Evolutionary conservation across 495 filamentous ascomycete genomes (phyloP).

Genomic region (Hypomontagnella submonticulosa): DNA sequence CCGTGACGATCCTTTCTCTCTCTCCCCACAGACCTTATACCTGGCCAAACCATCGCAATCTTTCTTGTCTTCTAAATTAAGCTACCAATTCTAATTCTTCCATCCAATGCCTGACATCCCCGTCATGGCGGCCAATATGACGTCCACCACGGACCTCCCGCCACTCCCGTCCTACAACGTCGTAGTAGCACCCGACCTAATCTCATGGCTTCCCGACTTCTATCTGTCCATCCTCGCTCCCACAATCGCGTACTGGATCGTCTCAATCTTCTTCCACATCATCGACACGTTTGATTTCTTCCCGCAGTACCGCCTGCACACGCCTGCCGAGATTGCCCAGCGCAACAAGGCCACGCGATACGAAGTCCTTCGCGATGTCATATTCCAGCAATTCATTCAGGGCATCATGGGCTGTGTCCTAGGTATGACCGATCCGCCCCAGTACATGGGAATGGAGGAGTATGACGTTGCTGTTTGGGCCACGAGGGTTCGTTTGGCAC

Average conservation of each 20-base stretch:
- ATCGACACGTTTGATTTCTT: conserved; percentile 86
- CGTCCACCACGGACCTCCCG: conserved; percentile 66
- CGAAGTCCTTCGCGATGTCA: conserved; percentile 86
- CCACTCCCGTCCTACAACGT: conserved; percentile 81
- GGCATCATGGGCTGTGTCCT: conserved; percentile 71
- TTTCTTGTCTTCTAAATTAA: conserved; percentile 16
- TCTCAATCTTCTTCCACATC: conserved; percentile 88
- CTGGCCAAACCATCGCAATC: conserved; percentile 6
- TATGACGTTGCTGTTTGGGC: conserved; percentile 89
- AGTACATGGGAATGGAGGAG: conserved; percentile 76
- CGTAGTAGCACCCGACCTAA: conserved; percentile 71
- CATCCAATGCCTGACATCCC: conserved; percentile 18
- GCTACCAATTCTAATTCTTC: conserved; percentile 12
- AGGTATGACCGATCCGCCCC: conserved; percentile 70
- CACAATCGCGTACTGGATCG: conserved; percentile 86
- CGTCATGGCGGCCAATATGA: conserved; percentile 48
- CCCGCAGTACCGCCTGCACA: conserved; percentile 89
- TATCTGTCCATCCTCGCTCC: conserved; percentile 77
- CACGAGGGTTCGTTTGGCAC: conserved; percentile 74
- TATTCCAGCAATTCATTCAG: conserved; percentile 91
- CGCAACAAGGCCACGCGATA: conserved; percentile 85
- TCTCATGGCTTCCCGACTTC: conserved; percentile 84
- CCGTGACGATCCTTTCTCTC: conserved; percentile 41
- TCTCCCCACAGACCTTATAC: conserved; percentile 4
- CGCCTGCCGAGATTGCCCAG: conserved; percentile 85